phyloP scores from a whole-genome alignment of 768 basidiomycete genomes.

The Cubamyces lactineus region DNA sequence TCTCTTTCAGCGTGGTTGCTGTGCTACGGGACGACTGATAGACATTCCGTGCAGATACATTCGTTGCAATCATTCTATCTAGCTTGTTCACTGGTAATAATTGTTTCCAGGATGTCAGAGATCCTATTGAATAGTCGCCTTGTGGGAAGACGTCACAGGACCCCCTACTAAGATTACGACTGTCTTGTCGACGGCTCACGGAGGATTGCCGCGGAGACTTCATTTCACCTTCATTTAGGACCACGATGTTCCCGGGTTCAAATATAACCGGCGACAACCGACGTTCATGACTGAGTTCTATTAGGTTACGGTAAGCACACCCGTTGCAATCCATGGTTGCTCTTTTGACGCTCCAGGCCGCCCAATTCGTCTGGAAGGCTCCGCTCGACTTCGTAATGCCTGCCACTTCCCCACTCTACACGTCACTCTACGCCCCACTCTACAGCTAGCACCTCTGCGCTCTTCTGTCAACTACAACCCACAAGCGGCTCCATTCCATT shows the following conservation, averaged over 20 bases:
- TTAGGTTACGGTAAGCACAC: conserved; percentile 5
- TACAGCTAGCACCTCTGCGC: too few relatives aligned
- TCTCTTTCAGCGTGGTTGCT: not conserved
- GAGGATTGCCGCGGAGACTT: conserved; percentile 11
- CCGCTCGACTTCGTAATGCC: too few relatives aligned
- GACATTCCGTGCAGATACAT: not conserved
- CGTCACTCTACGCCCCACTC: too few relatives aligned
- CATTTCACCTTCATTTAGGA: conserved; percentile 12
- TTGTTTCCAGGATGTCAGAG: too few relatives aligned
- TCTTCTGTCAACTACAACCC: too few relatives aligned
- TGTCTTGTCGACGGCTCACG: not conserved
- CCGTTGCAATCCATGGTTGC: not conserved
- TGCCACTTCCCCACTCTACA: too few relatives aligned
- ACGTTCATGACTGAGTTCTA: conserved; percentile 6
- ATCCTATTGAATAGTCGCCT: too few relatives aligned
- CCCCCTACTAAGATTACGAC: too few relatives aligned
- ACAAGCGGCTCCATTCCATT: too few relatives aligned
- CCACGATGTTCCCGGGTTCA: not conserved
- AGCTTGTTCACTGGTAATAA: not conserved
- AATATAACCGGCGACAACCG: conserved; percentile 1
- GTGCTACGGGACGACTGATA: not conserved
- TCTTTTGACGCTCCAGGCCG: too few relatives aligned
- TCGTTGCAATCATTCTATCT: not conserved
- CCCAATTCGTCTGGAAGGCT: too few relatives aligned
- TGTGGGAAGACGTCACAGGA: too few relatives aligned